Evolutionary conservation across 2,329 filamentous ascomycete genomes (phyloP), one percentile per base, ranked within the genome.

Genomic region (Gaeumannomyces sp.): DNA sequence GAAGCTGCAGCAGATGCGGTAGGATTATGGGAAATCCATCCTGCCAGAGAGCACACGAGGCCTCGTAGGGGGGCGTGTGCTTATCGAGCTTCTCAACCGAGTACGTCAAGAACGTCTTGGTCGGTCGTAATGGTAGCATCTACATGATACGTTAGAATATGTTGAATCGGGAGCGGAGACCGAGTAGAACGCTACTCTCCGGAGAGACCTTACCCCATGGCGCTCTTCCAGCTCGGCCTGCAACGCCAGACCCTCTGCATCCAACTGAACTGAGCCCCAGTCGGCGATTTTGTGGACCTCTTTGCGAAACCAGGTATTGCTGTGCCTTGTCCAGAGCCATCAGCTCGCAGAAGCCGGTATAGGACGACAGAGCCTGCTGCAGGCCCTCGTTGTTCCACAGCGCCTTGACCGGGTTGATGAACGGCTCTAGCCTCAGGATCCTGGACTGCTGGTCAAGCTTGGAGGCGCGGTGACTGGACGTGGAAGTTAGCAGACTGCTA

Each of bases 51-150:
- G 83, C 81, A 70, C 88, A 89, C 0, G 93, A 91, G 31, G 90
- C 86, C 67, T 90, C 85, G 70, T 93, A 95, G 0, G 91, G 82
- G 11, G 85, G 78, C 5, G 90, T 89, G 6, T 84, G 83, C 70
- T 90, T 91, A 61, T 92, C 89, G 10, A 98, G 78, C 73, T 92
- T 92, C 70, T 99, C 96, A 0, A 95, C 94, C 0, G 94, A 96
- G 61, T 93, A 94, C 1, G 90, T 91, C n/a, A 99, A 79, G 72
- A 98, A 91, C 0, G 92, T 92, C 73, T 97, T 97, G 1, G 94
- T 97, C 8, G 91, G 85, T 65, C 94, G 87, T 58, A 99, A 78
- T 4, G 95, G 95, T 19, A 98, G 78, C 66, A 84, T 82, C 82
- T 90, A 22, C n/a, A 4, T n/a, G 6, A 25, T n/a, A 11, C 45